Evolutionary conservation across 306 rosid species (phyloP), one percentile per base, ranked within the genome.

Genomic region (Dicorynia guianensis): DNA sequence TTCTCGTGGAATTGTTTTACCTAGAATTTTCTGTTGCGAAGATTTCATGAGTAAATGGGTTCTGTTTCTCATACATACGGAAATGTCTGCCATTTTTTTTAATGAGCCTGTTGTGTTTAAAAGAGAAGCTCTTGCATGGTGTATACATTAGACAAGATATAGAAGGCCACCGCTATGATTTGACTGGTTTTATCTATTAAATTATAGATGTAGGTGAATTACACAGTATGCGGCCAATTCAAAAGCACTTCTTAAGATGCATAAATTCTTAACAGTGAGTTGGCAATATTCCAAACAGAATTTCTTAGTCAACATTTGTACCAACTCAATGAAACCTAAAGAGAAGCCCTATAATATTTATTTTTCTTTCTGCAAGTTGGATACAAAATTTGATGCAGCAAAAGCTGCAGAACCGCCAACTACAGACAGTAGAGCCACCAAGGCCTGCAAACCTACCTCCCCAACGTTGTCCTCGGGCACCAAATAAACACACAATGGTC

Each of bases 361-460:
- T 14, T 35, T 81, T 4, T 79, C 80, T 80, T 85, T 90, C 86
- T 95, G 97, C 88, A 92, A 86, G 69, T 87, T 89, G 18, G 99
- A 89, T 42, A 95, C 96, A 83, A 95, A 73, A 85, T 80, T 89
- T 64, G 99, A 92, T 1, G 97, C 91, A 69, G 90, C 99, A 82
- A 92, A 86, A 14, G 90, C 96, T 1, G 97, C 93, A 47, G 99
- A 90, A 30, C 97, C 97, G 40, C 88, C 97, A 43, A 84, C 47
- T 0, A 90, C 88, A 75, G 78, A 79, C 18, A 85, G 2, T 49
- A 90, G 34, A 13, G 92, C 97, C 72, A 87, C 87, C 3, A 72
- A 63, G 68, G 78, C 78, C 69, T 95, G 98, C 13, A 87, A 53
- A 0, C 34, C 89, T 4, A 92, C 76, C 70, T 84, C 84, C 59